Evolutionary conservation across 805 yeast genomes (phyloP), one percentile per base, ranked within the genome.

Genomic region (Wickerhamomyces hampshirensis): DNA sequence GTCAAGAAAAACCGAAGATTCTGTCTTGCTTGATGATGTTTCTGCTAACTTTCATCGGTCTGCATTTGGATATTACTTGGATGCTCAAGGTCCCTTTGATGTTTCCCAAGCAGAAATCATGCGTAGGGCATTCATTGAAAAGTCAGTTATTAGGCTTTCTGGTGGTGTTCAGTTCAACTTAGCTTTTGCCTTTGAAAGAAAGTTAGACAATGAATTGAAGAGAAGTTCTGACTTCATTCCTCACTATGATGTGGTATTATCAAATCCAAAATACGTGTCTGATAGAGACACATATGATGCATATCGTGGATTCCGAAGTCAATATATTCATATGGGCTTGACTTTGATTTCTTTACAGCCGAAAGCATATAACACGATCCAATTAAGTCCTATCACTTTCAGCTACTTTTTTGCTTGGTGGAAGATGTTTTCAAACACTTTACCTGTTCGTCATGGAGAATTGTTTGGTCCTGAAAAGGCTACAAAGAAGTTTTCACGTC

Each of bases 321-420:
- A 87, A 37, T 89, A 76, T 53, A 67, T 91, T 9, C 96, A 87
- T 53, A 55, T 84, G 67, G 75, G 88, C 0, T 62, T 84, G 26
- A 60, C 75, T 0, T 63, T 84, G 23, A 50, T 63, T 3, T 75
- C 84, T 0, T 53, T 53, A n/a, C 43, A 53, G 10, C 38, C 47
- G 5, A 31, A 38, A 2, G 66, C 77, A 9, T 78, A 79, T 48
- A 91, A 89, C 59, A 68, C 88, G 1, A 70, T 84, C 30, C 95
- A 89, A 54, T 60, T 91, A 35, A 70, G 88, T 3, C 95, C 96
- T 2, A 65, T 65, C 5, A 71, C 80, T 0, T 68, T 91, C 46
- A 55, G 62, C 6, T 83, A 78, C 41, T 88, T 93, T 62, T 78
- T 77, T 51, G 54, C 59, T 5, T 93, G 98, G 98, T 89, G 96